Percentiles rank a stretch among this genome's conserved stretches.
Conservation (phyloP, 2,329 filamentous ascomycete species). For the Akanthomyces uredinophilus region DNA sequence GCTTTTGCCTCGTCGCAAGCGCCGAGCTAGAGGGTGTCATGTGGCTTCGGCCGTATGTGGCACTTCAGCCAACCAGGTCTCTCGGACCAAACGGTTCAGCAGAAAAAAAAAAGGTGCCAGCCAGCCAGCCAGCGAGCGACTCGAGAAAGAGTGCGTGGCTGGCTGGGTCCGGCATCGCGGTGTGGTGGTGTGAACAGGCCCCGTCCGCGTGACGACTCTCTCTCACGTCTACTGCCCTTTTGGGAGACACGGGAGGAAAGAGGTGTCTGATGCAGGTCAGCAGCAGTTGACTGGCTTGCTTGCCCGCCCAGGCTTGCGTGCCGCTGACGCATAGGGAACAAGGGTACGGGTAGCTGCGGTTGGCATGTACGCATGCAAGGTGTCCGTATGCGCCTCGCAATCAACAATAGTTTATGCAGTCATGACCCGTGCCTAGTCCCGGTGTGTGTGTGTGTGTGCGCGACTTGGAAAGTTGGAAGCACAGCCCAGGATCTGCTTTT, state of each 20-base stretch:
- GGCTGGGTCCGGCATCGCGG: neutral
- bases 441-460: neutral
- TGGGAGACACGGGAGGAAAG: neutral
- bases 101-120: too few relatives aligned
- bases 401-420: neutral
- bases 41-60: slow-evolving; percentile 8
- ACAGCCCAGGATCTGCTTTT: slow-evolving; percentile 6
- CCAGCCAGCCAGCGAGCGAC: neutral
- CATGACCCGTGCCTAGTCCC: neutral
- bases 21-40: neutral
- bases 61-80: slow-evolving; percentile 4
- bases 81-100: neutral
- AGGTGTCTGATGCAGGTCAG: neutral
- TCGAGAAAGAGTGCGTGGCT: neutral
- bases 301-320: too few relatives aligned
- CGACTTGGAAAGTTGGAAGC: neutral
- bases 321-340: slow-evolving; percentile 7
- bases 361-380: neutral
- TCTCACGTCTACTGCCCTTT: neutral
- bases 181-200: neutral
- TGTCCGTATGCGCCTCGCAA: neutral
- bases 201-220: neutral
- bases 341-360: slow-evolving; percentile 10
- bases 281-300: too few relatives aligned
- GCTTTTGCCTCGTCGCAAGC: too few relatives aligned